phyloP scores from a whole-genome alignment of 2,329 filamentous ascomycete species.

The Teratosphaeria nubilosa region DNA sequence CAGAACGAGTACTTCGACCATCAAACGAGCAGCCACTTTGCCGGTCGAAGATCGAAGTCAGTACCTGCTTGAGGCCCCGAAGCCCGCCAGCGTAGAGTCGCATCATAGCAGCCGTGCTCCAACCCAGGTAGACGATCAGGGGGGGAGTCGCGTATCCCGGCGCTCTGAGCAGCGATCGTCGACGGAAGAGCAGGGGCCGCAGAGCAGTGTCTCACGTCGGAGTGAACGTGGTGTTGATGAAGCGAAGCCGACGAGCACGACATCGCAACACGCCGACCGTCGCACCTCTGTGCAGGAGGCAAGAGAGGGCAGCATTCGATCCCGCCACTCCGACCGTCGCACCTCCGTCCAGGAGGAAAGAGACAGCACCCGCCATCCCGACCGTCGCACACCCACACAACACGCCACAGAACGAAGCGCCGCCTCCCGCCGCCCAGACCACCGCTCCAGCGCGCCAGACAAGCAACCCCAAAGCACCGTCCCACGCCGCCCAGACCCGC shows the following conservation, averaged over 20 bases:
- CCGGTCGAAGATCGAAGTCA: slow-evolving; percentile 8
- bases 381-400: neutral
- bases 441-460: neutral
- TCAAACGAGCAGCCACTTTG: slow-evolving; percentile 13
- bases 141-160: neutral
- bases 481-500: neutral
- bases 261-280: neutral
- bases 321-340: neutral
- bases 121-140: neutral
- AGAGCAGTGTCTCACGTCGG: neutral
- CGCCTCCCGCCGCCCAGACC: neutral
- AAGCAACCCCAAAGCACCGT: neutral
- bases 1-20: slow-evolving; percentile 2
- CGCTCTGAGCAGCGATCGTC: neutral
- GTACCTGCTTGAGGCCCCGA: slow-evolving; percentile 12
- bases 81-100: neutral
- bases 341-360: neutral
- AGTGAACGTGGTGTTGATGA: neutral
- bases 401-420: neutral
- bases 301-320: neutral
- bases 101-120: neutral
- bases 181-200: neutral
- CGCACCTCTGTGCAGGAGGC: neutral
- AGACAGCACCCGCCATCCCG: neutral
- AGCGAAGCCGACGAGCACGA: neutral